Evolutionary conservation across 1,139 yeast species (phyloP), one percentile per base, ranked within the genome.

Genomic region (Magnusiomyces tetraspermus): DNA sequence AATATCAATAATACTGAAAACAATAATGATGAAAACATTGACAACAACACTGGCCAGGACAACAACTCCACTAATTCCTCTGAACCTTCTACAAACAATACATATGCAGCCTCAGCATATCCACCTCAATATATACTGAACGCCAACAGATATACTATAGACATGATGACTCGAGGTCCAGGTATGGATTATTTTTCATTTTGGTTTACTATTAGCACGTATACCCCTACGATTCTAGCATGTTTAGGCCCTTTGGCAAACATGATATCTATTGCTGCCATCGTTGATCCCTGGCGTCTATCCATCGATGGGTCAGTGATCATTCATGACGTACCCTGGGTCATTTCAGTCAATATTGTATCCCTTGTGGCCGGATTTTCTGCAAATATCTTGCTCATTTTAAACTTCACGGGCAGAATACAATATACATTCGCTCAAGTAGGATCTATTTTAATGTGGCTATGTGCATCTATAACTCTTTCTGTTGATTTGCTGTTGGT

Each of bases 181-280:
- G 48, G 48, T 10, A 21, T 15, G 5, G 21, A n/a, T 13, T 21
- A 17, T 5, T 45, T 48, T 38, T 36, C 51, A 1, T 46, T 76
- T 33, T 83, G 90, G 89, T 82, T 79, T 60, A 61, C 75, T 17
- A 68, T 82, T 0, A 79, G 88, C 1, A 76, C 84, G 3, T 80
- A 80, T 60, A 76, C 85, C 60, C 95, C 95, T 0, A 74, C 86
- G 17, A 64, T 83, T 2, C 81, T 89, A 0, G 89, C 94, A 1
- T 84, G 90, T 59, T 61, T 83, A 42, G 94, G 94, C 0, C 95
- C 95, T 0, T 62, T 86, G 33, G 82, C 90, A 3, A 85, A 85
- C 60, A 76, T 85, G 75, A 75, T 82, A 44, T 82, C 90, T 0
- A 71, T 85, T 4, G 79, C 84, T 1, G 85, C 90, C 1, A 72